Evolutionary conservation across 805 yeast species (phyloP).

Genomic region (Candida hispaniensis): DNA sequence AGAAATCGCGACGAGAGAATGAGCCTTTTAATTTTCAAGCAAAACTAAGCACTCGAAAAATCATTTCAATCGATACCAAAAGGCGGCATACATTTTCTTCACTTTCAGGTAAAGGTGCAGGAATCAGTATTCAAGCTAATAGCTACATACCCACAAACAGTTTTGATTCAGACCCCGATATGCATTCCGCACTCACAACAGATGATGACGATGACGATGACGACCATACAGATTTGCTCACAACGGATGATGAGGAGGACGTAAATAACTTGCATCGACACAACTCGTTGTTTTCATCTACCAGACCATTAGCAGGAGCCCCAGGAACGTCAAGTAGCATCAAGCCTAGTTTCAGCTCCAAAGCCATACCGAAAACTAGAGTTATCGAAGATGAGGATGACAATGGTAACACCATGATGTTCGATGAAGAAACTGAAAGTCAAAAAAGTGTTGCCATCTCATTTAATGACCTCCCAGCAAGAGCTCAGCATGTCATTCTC

Average conservation of each 20-base stretch:
- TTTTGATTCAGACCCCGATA: slow-evolving; percentile 18
- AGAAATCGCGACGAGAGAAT: slow-evolving; percentile 5
- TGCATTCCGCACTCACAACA: slow-evolving; percentile 19
- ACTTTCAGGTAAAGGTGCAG: slow-evolving; percentile 65
- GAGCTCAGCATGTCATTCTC: slow-evolving; percentile 78
- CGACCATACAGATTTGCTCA: slow-evolving; percentile 21
- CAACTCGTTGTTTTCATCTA: slow-evolving; percentile 8
- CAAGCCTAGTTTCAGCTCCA: slow-evolving; percentile 28
- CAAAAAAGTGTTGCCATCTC: slow-evolving; percentile 28
- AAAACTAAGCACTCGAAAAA: slow-evolving; percentile 7
- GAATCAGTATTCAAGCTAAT: slow-evolving; percentile 65
- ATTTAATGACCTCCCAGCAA: slow-evolving; percentile 83
- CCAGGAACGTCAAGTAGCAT: slow-evolving; percentile 14
- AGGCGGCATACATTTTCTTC: slow-evolving; percentile 41
- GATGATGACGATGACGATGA: slow-evolving; percentile 24
- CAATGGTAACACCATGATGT: slow-evolving; percentile 24
- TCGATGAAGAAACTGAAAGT: slow-evolving; percentile 19
- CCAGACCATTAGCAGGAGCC: slow-evolving; percentile 8
- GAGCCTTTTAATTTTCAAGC: slow-evolving; percentile 4
- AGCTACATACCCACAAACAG: slow-evolving; percentile 32
- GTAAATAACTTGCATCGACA: slow-evolving; percentile 22
- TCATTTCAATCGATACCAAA: slow-evolving; percentile 18
- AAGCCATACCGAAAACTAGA: slow-evolving; percentile 26
- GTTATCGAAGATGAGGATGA: slow-evolving; percentile 26
- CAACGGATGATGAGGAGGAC: slow-evolving; percentile 27